Conservation (phyloP, 805 yeast species). For the Lipomyces lipofer region DNA sequence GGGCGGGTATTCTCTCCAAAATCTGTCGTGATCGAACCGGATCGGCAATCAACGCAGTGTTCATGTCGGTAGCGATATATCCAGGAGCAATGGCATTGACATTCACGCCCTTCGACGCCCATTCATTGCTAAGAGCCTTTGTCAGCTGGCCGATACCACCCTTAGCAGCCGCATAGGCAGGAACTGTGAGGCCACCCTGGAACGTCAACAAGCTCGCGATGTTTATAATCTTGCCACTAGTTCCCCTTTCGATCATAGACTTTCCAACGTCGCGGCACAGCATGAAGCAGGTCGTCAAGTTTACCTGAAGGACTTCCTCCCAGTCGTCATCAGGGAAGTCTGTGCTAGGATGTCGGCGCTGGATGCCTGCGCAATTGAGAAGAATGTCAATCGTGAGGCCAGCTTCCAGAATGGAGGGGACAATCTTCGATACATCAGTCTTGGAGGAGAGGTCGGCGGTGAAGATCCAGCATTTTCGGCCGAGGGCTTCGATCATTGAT, state of each 20-base stretch:
- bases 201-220: constrained; percentile 47
- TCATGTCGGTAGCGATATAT: constrained; percentile 51
- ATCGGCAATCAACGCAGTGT: constrained; percentile 38
- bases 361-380: constrained; percentile 49
- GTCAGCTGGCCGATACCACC: constrained; percentile 45
- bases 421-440: constrained; percentile 39
- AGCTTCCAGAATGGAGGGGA: constrained; percentile 37
- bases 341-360: constrained; percentile 39
- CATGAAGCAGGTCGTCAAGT: constrained; percentile 43
- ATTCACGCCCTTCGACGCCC: constrained; percentile 48
- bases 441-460: constrained; percentile 35
- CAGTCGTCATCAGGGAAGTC: constrained; percentile 45
- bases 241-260: constrained; percentile 41
- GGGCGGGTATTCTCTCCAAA: constrained; percentile 46
- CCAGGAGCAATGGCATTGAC: constrained; percentile 56
- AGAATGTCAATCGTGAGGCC: constrained; percentile 45
- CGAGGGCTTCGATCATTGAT: constrained; percentile 36
- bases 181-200: constrained; percentile 45
- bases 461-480: constrained; percentile 36
- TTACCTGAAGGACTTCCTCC: constrained; percentile 46
- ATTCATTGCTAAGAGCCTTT: constrained; percentile 47
- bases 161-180: constrained; percentile 48
- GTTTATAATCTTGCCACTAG: constrained; percentile 47
- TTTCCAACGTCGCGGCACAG: constrained; percentile 45
- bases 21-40: constrained; percentile 37